Base-by-base conservation (phyloP, 2,329 filamentous ascomycete genomes). In the Penicillium polonicum region DNA sequence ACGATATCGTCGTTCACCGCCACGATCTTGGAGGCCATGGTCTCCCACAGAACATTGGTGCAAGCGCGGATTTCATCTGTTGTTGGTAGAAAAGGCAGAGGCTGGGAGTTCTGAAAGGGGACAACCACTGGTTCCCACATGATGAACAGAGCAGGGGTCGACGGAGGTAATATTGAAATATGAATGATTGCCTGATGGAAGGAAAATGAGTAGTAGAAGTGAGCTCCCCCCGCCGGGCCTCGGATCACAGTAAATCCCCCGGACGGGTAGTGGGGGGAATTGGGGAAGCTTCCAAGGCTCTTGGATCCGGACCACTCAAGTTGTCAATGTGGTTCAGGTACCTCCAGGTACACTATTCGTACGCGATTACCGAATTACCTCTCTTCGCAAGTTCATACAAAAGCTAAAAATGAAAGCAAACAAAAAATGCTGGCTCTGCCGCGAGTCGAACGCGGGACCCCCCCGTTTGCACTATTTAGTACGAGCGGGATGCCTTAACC, bases 41-140 rank as follows among this genome's bases (percentile, higher is more conserved):
- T 29, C 27, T 29, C 8, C 9, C 27, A 29, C 27, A 70, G 58
- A 55, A 68, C 43, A 62, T 67, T 65, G 35, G 64, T 55, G 57
- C 69, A 71, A 52, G 66, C 60, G 41, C 65, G 63, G 44, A 68
- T 68, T 52, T 67, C 64, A 57, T 68, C 66, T 58, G 59, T 58
- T 51, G 64, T 67, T 31, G 66, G 66, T 50, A 70, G 27, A 29
- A 2, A 9, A 29, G 27, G 9, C 27, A 29, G 27, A 29, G 27
- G 27, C 8, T 29, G 27, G 27, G 27, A 29, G 27, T 29, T 29
- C 27, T 29, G 27, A 29, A 29, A 29, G 8, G 27, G 27, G 27
- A 29, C 27, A 29, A 9, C 27, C 9, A 29, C 8, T 29, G 27
- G 27, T 29, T 10, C 9, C 27, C 27, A 29, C 27, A 29, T 29